Evolutionary conservation across 164 flowering plant species (phyloP).

Genomic region (Liriodendron chinense): DNA sequence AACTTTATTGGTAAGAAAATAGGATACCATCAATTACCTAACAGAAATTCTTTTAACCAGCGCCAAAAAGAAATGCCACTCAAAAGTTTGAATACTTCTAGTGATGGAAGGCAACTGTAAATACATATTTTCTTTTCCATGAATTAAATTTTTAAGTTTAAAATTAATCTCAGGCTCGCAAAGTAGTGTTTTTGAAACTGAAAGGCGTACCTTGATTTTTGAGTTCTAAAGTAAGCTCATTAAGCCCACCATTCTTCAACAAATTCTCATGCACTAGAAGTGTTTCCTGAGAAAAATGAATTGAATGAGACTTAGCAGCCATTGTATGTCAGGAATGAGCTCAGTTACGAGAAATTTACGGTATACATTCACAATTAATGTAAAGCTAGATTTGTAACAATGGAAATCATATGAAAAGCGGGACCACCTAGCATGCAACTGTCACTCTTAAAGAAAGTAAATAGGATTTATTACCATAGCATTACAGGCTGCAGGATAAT

Average conservation of each 20-base stretch:
- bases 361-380: not conserved
- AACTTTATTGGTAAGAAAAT: no score
- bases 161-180: not conserved
- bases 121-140: not conserved
- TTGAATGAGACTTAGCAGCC: not conserved
- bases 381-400: not conserved
- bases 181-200: not conserved
- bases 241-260: slow-evolving; percentile 43
- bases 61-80: no score
- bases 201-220: slow-evolving; percentile 50
- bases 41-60: no score
- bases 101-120: not conserved
- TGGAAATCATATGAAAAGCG: not conserved
- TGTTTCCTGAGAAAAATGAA: slow-evolving; percentile 60
- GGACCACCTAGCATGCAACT: not conserved
- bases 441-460: not conserved
- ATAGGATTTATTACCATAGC: slow-evolving; percentile 60
- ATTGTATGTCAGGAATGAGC: not conserved
- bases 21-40: no score
- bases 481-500: slow-evolving; percentile 98
- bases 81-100: no score
- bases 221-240: slow-evolving; percentile 57
- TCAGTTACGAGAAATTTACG: no score
- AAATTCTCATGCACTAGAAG: slow-evolving; percentile 89
- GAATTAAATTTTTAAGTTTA: no score